Evolutionary conservation across 257 asterid genomes (phyloP), one percentile per base, ranked within the genome.

Genomic region (Orobanche coerulescens): DNA sequence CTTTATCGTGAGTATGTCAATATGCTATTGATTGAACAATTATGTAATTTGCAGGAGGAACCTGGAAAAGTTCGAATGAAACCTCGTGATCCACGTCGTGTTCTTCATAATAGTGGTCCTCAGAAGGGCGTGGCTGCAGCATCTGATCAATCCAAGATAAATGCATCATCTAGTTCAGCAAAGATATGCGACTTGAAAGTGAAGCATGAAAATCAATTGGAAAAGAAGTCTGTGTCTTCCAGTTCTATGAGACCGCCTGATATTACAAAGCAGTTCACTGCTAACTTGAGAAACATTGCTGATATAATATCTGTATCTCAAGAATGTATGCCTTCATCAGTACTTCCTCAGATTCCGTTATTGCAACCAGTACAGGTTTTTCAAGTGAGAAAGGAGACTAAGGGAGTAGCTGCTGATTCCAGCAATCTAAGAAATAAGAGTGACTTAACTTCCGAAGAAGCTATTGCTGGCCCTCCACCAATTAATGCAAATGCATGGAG

Each of bases 21-120:
- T 59, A 46, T 40, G 59, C 53, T 47, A 28, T 46, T 60, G 65
- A 50, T 34, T 65, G 63, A 5, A 14, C 58, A 44, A 33, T 40
- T 58, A 47, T 58, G 34, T 54, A 64, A 72, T 61, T 49, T 72
- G 68, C 92, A 93, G 98, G 98, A 81, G 70, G 95, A 82, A 62
- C 65, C 81, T 34, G 95, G 84, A 48, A 82, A 74, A 68, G 76
- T 81, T 58, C 89, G 95, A 34, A 89, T 93, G 97, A 93, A 84
- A 75, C 90, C 95, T 62, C 97, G 97, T 23, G 97, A 93, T 68
- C 98, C 98, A 44, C 97, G 98, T 5, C 96, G 97, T 57, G 67
- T 75, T 71, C 86, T 93, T 61, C 94, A 82, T 56, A 81, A 67
- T 66, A 69, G 61, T 67, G 73, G 82, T 25, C 70, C 73, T 63